phyloP scores from a whole-genome alignment of 2,329 filamentous ascomycete genomes.

The Lasiodiplodia theobromae region DNA sequence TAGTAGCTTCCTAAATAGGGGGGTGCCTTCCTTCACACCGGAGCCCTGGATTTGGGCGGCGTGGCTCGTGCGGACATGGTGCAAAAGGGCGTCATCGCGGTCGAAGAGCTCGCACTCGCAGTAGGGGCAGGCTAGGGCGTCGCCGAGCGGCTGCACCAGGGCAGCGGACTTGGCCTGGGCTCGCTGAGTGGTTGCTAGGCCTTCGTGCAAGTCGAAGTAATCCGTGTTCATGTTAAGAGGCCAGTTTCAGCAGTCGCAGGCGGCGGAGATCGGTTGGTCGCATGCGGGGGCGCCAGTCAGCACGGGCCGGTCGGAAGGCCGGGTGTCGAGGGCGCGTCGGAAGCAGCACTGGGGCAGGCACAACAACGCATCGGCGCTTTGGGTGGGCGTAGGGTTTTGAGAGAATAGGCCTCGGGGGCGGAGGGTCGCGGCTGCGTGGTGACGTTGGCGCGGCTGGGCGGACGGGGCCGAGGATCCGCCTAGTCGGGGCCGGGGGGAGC shows the following conservation, averaged over 20 bases:
- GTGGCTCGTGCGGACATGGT: conserved; percentile 42
- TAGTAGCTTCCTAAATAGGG: conserved; percentile 37
- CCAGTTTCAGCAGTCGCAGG: conserved; percentile 18
- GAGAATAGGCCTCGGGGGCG: background rate
- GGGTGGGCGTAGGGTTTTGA: conserved; percentile 7
- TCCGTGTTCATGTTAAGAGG: conserved; percentile 30
- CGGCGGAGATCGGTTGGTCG: conserved; percentile 11
- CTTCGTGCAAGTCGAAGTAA: conserved; percentile 3
- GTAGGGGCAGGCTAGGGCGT: conserved; percentile 40
- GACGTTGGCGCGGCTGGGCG: conserved; percentile 16
- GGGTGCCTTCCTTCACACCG: conserved; percentile 29
- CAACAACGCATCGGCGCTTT: conserved; percentile 16
- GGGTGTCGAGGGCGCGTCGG: conserved; percentile 4
- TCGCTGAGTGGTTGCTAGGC: conserved; percentile 15
- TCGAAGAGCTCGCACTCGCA: conserved; percentile 42
- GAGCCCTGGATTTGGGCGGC: conserved; percentile 34
- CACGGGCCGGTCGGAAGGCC: conserved; percentile 13
- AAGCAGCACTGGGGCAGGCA: conserved; percentile 5
- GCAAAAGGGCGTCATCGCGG: conserved; percentile 36
- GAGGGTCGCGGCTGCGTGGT: conserved; percentile 7
- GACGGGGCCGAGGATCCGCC: conserved; percentile 21
- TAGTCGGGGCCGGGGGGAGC: conserved; percentile 14
- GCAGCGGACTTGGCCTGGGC: conserved; percentile 21
- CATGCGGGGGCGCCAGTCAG: conserved; percentile 21
- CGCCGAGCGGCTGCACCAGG: conserved; percentile 3